Evolutionary conservation across 768 basidiomycete genomes (phyloP), one percentile per base, ranked within the genome.

Genomic region (Botryobasidium botryosum): DNA sequence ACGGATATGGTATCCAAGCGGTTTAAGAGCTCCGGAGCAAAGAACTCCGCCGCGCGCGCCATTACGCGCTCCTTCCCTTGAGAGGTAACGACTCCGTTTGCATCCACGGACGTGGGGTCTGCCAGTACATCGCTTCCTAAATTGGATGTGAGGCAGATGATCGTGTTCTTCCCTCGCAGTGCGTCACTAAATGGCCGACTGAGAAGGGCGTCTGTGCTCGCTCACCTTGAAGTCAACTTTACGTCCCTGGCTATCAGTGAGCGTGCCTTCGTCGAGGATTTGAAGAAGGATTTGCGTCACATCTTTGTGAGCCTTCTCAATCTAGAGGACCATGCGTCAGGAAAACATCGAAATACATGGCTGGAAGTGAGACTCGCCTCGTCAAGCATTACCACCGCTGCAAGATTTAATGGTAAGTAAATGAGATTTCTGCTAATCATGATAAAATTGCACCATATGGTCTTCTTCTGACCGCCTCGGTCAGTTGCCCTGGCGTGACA

Each of bases 221-320:
- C 49, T 2, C 46, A 75, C 79, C 68, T 79, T 87, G 66, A 92
- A 91, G 58, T 88, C 86, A 2, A 92, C 80, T 57, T 86, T 84
- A 44, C 85, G 74, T 7, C 88, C 88, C 57, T 90, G 86, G 50
- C 83, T 86, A 57, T 94, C 88, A 0, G 88, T 91, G 49, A 91
- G 68, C 40, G 65, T 74, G 6, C 88, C 88, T 59, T 94, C 88
- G 51, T 94, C 87, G 10, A 94, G 69, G 37, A 94, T 81, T 57
- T 92, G 88, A 21, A 94, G 85, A 28, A 44, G 33, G 5, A 13
- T 36, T 20, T 28, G 21, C 32, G 10, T 26, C 7, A 49, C 54
- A 24, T 50, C 75, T 64, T 85, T 86, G 62, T 91, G 88, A 0
- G 87, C 88, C 55, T 78, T 78, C 59, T 76, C 74, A 18, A 77